These are phyloP conservation scores for Lasiodiplodia hormozganensis DNA, from an alignment of 2,329 filamentous ascomycete genomes.

Conservation along the genomic window DNA sequence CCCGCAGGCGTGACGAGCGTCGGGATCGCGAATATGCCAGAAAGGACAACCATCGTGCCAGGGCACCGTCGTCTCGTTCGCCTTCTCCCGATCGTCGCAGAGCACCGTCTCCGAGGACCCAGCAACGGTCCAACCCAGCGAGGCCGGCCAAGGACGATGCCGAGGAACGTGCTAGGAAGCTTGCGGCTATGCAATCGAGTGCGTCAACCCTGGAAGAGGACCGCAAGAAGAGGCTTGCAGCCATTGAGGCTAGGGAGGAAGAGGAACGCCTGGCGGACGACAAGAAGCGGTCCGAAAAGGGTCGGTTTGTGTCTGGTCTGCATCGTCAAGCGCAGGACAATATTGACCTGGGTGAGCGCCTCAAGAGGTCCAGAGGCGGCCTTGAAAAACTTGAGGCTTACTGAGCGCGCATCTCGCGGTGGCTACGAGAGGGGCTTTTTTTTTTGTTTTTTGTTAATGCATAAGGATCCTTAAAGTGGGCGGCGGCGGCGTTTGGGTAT, in stretches of 20 bases:
- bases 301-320: slow-evolving; percentile 44
- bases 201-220: slow-evolving; percentile 71
- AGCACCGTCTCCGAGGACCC: not conserved
- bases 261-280: slow-evolving; percentile 72
- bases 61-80: slow-evolving; percentile 32
- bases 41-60: slow-evolving; percentile 36
- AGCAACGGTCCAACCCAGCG: slow-evolving; percentile 9
- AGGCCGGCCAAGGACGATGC: slow-evolving; percentile 37
- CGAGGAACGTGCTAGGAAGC: slow-evolving; percentile 44
- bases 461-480: not conserved
- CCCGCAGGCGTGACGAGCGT: slow-evolving; percentile 40
- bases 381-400: slow-evolving; percentile 28
- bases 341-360: slow-evolving; percentile 30
- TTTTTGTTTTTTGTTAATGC: not conserved
- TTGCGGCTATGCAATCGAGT: slow-evolving; percentile 51
- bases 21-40: slow-evolving; percentile 35
- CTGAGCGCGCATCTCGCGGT: not conserved
- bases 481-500: not conserved
- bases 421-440: not conserved
- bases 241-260: slow-evolving; percentile 70
- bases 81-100: slow-evolving; percentile 33
- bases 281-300: slow-evolving; percentile 43
- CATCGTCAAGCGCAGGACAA: slow-evolving; percentile 35
- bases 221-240: slow-evolving; percentile 71
- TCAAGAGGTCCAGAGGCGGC: slow-evolving; percentile 29